Base-by-base conservation (phyloP, 1,284 basidiomycete genomes). In the Cryptococcus maquisensis region DNA sequence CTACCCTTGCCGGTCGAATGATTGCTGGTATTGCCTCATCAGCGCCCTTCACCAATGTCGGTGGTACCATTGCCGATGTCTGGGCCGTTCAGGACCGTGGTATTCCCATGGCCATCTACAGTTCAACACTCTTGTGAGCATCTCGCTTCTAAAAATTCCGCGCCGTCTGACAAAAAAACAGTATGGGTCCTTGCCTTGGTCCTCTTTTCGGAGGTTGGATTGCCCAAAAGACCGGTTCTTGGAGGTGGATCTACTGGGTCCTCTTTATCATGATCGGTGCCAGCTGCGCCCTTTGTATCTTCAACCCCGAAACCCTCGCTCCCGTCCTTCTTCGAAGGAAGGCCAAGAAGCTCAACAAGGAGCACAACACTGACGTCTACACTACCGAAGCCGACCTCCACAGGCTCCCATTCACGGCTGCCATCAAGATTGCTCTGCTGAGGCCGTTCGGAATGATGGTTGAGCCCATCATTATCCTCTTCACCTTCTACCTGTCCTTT, bases 201-300 rank as follows among this genome's bases (percentile, higher is more conserved):
- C 74, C 76, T 2, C 61, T 77, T 28, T 64, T 77, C 40, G 72
- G 75, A 8, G 73, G 72, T 2, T 76, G 71, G 67, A 75, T 79
- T 48, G 58, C 63, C 0, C 48, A 66, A 41, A 65, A 65, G 49
- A 68, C 66, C 0, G 49, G 54, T 16, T 57, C 62, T 3, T 79
- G 77, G 78, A 62, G 77, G 9, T 79, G 78, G 75, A 75, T 78
- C 55, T 78, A 79, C 67, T 78, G 74, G 75, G 63, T 76, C 16
- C 64, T 76, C 35, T 71, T 73, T 55, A 75, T 74, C 51, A 63
- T 76, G 56, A 58, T 65, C 32, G 72, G 68, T 24, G 63, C 70
- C 52, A 64, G 68, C 57, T 66, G 72, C 51, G 46, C 55, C 44
- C 55, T 62, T 45, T 65, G 66, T n/a, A 56, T 71, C 56, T 43